Base-by-base conservation (phyloP, 371 early-diverging fungal species). In the Dichotomocladium elegans region DNA sequence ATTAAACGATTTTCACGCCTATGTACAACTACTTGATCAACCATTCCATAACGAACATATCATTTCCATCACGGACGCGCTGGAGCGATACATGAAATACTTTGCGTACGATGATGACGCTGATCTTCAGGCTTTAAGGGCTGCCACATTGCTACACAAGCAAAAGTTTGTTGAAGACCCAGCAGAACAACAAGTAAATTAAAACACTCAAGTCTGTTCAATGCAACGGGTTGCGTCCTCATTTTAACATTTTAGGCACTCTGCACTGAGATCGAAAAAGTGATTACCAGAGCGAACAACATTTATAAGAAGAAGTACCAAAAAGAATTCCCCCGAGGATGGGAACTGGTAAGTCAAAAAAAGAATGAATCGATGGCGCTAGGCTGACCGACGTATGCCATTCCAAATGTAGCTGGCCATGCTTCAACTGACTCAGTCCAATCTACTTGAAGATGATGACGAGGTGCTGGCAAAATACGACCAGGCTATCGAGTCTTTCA, bases 271-370 rank as follows among this genome's bases (percentile, higher is more conserved):
- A 57, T 47, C 8, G 63, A 69, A 17, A 46, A 60, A 12, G 14
- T 50, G 14, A 25, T 61, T 12, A 26, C 37, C 1, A 55, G 60
- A 35, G 53, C 72, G 1, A 69, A 63, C 24, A 54, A 46, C 1
- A 17, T 66, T 6, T 53, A 53, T 24, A 24, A 27, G 17, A 49
- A 53, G 1, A 50, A 72, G 26, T 17, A 70, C 21, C 48, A 55
- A 0, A 44, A 62, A n/a, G 73, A 68, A 15, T 61, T 54, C 33
- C 60, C 68, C 12, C 62, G 64, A 43, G 64, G 60, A 7, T 66
- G 58, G 55, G 69, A 74, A 44, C 45, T 74, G 65, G 74, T 74
- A 65, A 53, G 27, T 14, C n/a, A n/a, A n/a, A n/a, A n/a, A n/a
- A n/a, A n/a, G n/a, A n/a, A n/a, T n/a, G n/a, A n/a, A n/a, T n/a